phyloP scores from a whole-genome alignment of 495 filamentous ascomycete genomes.

The Lepidopterella palustris region DNA sequence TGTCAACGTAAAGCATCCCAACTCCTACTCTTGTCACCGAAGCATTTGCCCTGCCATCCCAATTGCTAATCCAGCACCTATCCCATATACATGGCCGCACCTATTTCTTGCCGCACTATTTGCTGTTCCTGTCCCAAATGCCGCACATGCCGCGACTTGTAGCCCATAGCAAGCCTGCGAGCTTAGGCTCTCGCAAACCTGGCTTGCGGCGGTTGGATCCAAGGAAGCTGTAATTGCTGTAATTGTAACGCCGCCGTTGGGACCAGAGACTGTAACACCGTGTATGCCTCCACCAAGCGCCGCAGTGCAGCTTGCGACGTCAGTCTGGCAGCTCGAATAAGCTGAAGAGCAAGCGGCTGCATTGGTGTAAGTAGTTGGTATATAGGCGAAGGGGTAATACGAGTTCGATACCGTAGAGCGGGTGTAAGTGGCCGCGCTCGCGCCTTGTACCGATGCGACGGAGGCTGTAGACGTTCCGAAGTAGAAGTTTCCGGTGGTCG shows the following conservation, averaged over 20 bases:
- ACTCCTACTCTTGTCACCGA: conserved; percentile 6
- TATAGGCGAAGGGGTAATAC: conserved; percentile 60
- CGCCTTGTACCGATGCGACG: background rate
- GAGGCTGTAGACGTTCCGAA: conserved; percentile 6
- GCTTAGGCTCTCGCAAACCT: conserved; percentile 62
- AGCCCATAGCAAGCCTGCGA: conserved; percentile 54
- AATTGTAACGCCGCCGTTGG: conserved; percentile 48
- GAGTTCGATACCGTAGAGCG: conserved; percentile 39
- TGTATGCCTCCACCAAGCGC: conserved; percentile 39
- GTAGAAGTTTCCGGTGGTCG: background rate
- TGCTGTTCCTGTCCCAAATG: conserved; percentile 26
- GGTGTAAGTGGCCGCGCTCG: background rate
- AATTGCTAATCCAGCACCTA: conserved; percentile 22
- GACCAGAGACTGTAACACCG: conserved; percentile 59
- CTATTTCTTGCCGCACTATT: conserved; percentile 3
- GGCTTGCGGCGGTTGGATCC: conserved; percentile 46
- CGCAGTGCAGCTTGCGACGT: conserved; percentile 58
- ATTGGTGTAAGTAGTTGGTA: conserved; percentile 61
- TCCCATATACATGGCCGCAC: conserved; percentile 13
- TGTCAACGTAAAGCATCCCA: conserved; percentile 7
- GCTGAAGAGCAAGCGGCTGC: conserved; percentile 60
- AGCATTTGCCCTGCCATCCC: conserved; percentile 25
- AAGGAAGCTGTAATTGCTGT: conserved; percentile 39
- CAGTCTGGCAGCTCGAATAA: conserved; percentile 56
- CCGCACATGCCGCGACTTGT: conserved; percentile 48